Evolutionary conservation across 202 grass and related monocot species (phyloP).

Genomic region (Schoenoplectus triqueter): DNA sequence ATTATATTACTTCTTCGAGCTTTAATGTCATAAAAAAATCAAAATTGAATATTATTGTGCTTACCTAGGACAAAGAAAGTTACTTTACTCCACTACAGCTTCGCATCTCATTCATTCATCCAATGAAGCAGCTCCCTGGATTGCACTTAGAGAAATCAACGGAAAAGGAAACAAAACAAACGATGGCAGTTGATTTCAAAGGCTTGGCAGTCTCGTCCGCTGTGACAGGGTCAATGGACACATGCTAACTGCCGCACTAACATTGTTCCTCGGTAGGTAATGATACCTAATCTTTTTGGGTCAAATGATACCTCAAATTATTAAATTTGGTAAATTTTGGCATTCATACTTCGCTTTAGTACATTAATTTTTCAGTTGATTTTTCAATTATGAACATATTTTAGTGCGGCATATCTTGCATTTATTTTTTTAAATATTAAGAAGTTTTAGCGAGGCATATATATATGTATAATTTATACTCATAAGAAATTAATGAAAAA

Average conservation of each 20-base stretch:
- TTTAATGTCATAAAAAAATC: too few relatives aligned
- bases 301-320: conserved; percentile 33
- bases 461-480: too few relatives aligned
- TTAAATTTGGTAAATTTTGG: conserved; percentile 16
- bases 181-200: too few relatives aligned
- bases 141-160: background rate
- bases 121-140: background rate
- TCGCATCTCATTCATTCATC: background rate
- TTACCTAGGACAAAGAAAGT: too few relatives aligned
- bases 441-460: too few relatives aligned
- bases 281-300: background rate
- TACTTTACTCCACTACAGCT: background rate
- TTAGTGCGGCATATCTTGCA: background rate
- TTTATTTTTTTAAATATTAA: background rate
- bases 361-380: background rate
- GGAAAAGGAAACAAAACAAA: background rate
- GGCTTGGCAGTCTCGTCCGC: background rate
- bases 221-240: conserved; percentile 33
- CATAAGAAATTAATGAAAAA: too few relatives aligned
- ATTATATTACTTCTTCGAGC: too few relatives aligned
- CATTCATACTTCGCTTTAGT: background rate
- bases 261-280: conserved; percentile 31
- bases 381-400: conserved; percentile 1
- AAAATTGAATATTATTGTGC: too few relatives aligned
- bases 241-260: conserved; percentile 34